Percentiles rank a stretch among this genome's conserved stretches.
Conservation (phyloP, 164 flowering plant genomes). For the Houttuynia cordata region DNA sequence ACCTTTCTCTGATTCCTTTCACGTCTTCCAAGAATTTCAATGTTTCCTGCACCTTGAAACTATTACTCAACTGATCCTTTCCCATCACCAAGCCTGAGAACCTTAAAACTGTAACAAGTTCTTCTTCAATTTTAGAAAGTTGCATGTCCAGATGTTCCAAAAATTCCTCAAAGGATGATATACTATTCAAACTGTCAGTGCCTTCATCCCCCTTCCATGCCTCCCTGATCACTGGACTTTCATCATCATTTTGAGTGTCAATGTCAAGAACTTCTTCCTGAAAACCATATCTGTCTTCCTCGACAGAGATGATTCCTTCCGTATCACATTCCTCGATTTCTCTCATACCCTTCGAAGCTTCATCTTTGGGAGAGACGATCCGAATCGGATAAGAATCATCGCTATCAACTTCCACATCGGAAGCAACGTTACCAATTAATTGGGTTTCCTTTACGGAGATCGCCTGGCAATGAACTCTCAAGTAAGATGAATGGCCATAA, state of each 20-base stretch:
- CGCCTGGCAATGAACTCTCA: slow-evolving; percentile 32
- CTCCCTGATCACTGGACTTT: neutral
- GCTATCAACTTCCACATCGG: slow-evolving; percentile 29
- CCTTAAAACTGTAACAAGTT: slow-evolving; percentile 38
- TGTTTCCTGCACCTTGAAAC: slow-evolving; percentile 33
- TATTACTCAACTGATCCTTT: slow-evolving; percentile 28
- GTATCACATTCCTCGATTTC: slow-evolving; percentile 10
- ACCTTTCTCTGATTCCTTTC: slow-evolving; percentile 46
- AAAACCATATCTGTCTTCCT: slow-evolving; percentile 13
- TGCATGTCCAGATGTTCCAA: slow-evolving; percentile 47
- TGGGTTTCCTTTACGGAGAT: slow-evolving; percentile 63
- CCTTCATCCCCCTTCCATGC: slow-evolving; percentile 11
- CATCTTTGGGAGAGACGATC: slow-evolving; percentile 44
- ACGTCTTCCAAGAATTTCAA: slow-evolving; percentile 40
- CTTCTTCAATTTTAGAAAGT: slow-evolving; percentile 44
- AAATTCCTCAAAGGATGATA: slow-evolving; percentile 46
- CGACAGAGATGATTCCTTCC: neutral
- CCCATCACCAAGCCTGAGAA: slow-evolving; percentile 34
- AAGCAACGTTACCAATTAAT: slow-evolving; percentile 41
- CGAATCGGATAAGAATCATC: slow-evolving; percentile 35
- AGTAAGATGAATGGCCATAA: neutral
- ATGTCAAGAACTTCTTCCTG: slow-evolving; percentile 1
- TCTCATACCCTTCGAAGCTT: slow-evolving; percentile 11
- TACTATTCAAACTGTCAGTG: slow-evolving; percentile 13
- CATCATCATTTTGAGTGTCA: slow-evolving; percentile 7